A percentile compares a stretch with the other conserved stretches of the same genome.
These are phyloP conservation scores for Hemisphaericaspora xylanilytica DNA, from an alignment of 1,139 yeast species.

Conservation along the genomic window DNA sequence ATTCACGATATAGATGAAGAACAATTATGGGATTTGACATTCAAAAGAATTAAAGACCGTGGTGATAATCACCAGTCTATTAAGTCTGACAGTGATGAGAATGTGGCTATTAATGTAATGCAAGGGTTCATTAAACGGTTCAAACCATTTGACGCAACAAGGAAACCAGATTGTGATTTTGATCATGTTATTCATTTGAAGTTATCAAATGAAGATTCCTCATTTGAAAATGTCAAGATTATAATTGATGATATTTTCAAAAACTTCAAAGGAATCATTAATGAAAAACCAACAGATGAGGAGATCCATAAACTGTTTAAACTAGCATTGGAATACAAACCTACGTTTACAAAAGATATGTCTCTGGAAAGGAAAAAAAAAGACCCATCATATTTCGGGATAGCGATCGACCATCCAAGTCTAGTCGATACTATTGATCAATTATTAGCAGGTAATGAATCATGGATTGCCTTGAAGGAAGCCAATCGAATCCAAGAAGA, in stretches of 20 bases:
- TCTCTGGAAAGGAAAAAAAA: conserved; percentile 13
- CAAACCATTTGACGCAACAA: conserved; percentile 50
- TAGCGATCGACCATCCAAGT: conserved; percentile 17
- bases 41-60: conserved; percentile 57
- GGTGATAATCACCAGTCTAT: conserved; percentile 94
- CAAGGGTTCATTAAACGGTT: conserved; percentile 69
- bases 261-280: conserved; percentile 48
- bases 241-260: conserved; percentile 40
- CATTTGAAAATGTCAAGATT: conserved; percentile 49
- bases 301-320: conserved; percentile 43
- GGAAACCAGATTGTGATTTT: conserved; percentile 65
- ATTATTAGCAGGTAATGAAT: conserved; percentile 14
- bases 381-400: conserved; percentile 29
- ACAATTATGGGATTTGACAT: conserved; percentile 52
- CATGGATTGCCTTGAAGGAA: conserved; percentile 30
- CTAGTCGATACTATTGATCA: conserved; percentile 12
- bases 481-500: conserved; percentile 46
- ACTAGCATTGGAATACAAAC: conserved; percentile 51
- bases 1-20: conserved; percentile 26
- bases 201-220: conserved; percentile 41
- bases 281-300: conserved; percentile 37
- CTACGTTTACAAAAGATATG: conserved; percentile 43
- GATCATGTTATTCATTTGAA: conserved; percentile 61
- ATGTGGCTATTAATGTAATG: conserved; percentile 59
- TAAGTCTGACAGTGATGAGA: conserved; percentile 45